These are phyloP conservation scores for Heimioporus retisporus DNA, from an alignment of 1,284 basidiomycete species.

Conservation along the genomic window DNA sequence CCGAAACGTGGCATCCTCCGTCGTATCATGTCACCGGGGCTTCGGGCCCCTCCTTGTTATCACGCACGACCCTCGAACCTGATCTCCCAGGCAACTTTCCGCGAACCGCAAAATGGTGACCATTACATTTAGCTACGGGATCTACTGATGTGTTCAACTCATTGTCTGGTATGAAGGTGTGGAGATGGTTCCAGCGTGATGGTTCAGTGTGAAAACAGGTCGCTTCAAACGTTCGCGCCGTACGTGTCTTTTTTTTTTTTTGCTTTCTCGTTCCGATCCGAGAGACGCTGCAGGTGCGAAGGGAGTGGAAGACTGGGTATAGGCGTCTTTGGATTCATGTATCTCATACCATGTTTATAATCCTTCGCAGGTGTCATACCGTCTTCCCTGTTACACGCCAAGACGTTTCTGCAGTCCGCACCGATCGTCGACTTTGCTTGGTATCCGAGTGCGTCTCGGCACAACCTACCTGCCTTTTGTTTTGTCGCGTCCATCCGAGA, in stretches of 20 bases:
- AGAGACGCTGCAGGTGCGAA: slow-evolving; percentile 6
- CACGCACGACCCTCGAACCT: slow-evolving; percentile 21
- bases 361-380: slow-evolving; percentile 2
- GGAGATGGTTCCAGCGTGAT: slow-evolving; percentile 70
- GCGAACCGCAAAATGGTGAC: slow-evolving; percentile 61
- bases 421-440: slow-evolving; percentile 82
- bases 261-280: background rate
- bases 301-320: slow-evolving; percentile 17
- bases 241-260: slow-evolving; percentile 13
- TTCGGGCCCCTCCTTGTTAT: slow-evolving; percentile 14
- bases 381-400: slow-evolving; percentile 17
- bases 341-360: background rate
- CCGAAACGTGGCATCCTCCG: slow-evolving; percentile 6
- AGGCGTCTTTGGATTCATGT: background rate
- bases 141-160: background rate
- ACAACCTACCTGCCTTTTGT: slow-evolving; percentile 76
- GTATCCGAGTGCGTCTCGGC: slow-evolving; percentile 80
- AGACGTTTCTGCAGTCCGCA: slow-evolving; percentile 63
- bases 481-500: slow-evolving; percentile 86
- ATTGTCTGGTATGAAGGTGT: slow-evolving; percentile 55
- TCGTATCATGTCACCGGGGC: slow-evolving; percentile 13
- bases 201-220: slow-evolving; percentile 69
- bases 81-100: slow-evolving; percentile 54
- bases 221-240: slow-evolving; percentile 57
- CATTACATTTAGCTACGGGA: slow-evolving; percentile 5